Percentiles rank a stretch among this genome's conserved stretches.
Conservation (phyloP, 2,329 filamentous ascomycete genomes). For the Rutstroemia sp. region DNA sequence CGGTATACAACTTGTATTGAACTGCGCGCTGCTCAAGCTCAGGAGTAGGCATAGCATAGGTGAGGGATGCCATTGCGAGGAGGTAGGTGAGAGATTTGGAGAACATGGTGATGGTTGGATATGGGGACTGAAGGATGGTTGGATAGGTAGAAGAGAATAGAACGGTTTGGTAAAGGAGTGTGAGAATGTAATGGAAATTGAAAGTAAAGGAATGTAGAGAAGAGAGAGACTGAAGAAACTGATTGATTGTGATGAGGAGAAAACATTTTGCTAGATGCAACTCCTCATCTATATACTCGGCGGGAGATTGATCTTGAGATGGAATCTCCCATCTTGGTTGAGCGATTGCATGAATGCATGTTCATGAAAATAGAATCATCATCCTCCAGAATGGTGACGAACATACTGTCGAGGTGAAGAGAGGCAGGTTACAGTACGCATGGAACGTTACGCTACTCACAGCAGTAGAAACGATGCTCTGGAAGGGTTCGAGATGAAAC, state of each 20-base stretch:
- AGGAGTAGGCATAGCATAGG: background rate
- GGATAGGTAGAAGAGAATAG: background rate
- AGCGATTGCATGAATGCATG: background rate
- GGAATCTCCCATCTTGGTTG: background rate
- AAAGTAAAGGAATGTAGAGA: background rate
- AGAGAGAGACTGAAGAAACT: background rate
- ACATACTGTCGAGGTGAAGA: too few species aligned
- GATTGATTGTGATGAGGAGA: background rate
- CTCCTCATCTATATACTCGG: background rate
- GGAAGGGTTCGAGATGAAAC: too few species aligned
- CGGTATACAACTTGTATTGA: background rate
- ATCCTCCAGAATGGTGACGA: background rate
- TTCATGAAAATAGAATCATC: constrained; percentile 1
- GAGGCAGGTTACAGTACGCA: too few species aligned
- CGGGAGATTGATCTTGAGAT: background rate
- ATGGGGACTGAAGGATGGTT: background rate
- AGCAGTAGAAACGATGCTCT: too few species aligned
- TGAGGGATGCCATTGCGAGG: background rate
- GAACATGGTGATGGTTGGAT: background rate
- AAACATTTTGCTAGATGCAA: background rate
- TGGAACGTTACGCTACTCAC: too few species aligned
- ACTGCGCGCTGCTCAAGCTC: background rate
- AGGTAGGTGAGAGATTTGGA: background rate
- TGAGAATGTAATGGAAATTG: background rate
- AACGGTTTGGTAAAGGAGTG: background rate